A percentile compares a stretch with the other conserved stretches of the same genome.
Conservation (phyloP, 2,329 filamentous ascomycete genomes). For the Paraconiothyrium sp. region DNA sequence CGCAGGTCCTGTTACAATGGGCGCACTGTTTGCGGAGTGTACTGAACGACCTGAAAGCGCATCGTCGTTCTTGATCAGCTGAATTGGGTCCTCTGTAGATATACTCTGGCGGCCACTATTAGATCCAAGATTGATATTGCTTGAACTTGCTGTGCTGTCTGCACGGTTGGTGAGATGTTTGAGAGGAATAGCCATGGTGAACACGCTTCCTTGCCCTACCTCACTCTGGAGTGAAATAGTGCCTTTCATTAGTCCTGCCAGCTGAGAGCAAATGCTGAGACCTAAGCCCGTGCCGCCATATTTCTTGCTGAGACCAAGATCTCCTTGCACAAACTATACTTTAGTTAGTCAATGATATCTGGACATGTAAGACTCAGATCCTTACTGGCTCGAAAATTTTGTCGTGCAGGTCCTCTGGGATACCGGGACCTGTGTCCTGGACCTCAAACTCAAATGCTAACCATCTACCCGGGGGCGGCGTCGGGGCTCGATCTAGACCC, state of each 20-base stretch:
- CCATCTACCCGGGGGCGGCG: slow-evolving; percentile 69
- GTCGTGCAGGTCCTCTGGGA: slow-evolving; percentile 78
- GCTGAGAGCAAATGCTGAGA: slow-evolving; percentile 86
- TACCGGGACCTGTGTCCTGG: slow-evolving; percentile 86
- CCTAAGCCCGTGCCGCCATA: slow-evolving; percentile 90
- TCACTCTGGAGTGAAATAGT: slow-evolving; percentile 76
- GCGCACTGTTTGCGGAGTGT: slow-evolving; percentile 39
- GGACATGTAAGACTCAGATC: not conserved
- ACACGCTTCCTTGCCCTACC: slow-evolving; percentile 78
- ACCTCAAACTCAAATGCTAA: slow-evolving; percentile 88
- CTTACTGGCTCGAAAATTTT: slow-evolving; percentile 81
- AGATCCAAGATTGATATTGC: slow-evolving; percentile 39
- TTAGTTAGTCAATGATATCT: not conserved
- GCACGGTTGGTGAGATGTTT: slow-evolving; percentile 76
- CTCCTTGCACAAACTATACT: slow-evolving; percentile 81
- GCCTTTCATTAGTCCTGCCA: slow-evolving; percentile 85
- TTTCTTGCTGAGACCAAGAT: slow-evolving; percentile 86
- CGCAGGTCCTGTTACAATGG: slow-evolving; percentile 29
- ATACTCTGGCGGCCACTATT: slow-evolving; percentile 36
- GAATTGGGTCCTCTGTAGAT: slow-evolving; percentile 36
- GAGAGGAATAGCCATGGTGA: slow-evolving; percentile 84
- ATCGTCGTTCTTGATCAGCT: slow-evolving; percentile 40
- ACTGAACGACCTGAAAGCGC: slow-evolving; percentile 41
- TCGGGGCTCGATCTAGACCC: slow-evolving; percentile 47
- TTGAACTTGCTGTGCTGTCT: slow-evolving; percentile 59